These are phyloP conservation scores for Chlorella sp. DNA, from an alignment of 139 green algal genomes.

Conservation along the genomic window DNA sequence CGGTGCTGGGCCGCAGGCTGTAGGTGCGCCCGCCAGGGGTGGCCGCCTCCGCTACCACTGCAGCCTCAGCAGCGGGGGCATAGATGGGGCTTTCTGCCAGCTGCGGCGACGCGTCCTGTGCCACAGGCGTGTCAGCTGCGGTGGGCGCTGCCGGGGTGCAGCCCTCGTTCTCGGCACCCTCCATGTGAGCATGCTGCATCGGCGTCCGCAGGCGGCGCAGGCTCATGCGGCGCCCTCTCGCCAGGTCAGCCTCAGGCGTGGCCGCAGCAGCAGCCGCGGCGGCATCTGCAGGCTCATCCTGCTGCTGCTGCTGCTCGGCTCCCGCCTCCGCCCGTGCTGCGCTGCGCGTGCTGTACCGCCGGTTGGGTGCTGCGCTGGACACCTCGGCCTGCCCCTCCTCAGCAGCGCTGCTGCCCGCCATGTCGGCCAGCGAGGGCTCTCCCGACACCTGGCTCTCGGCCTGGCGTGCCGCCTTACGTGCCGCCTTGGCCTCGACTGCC, in stretches of 20 bases:
- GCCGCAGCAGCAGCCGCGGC: no score
- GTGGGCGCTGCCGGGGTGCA: not conserved
- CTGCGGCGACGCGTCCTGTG: constrained; percentile 21
- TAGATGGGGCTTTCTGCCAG: constrained; percentile 19
- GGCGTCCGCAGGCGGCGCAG: constrained; percentile 19
- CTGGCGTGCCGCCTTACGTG: not conserved
- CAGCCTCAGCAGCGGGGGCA: not conserved
- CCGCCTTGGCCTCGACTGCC: not conserved
- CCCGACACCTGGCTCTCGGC: not conserved
- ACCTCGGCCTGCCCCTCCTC: not conserved
- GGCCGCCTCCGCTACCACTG: not conserved
- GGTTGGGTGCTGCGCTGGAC: not conserved
- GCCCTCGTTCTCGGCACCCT: not conserved
- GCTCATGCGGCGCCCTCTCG: not conserved
- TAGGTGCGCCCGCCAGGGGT: not conserved
- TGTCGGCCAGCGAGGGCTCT: not conserved
- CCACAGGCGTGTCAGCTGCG: not conserved
- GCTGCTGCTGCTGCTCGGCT: not conserved
- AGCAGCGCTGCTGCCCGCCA: no score
- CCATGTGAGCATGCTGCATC: not conserved
- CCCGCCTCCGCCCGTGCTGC: not conserved
- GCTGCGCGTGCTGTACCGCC: constrained; percentile 10
- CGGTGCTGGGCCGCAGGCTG: constrained; percentile 18
- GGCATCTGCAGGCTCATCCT: not conserved
- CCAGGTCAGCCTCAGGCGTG: not conserved